Conservation (phyloP, 441 rosid genomes). For the Theobroma grandiflorum region DNA sequence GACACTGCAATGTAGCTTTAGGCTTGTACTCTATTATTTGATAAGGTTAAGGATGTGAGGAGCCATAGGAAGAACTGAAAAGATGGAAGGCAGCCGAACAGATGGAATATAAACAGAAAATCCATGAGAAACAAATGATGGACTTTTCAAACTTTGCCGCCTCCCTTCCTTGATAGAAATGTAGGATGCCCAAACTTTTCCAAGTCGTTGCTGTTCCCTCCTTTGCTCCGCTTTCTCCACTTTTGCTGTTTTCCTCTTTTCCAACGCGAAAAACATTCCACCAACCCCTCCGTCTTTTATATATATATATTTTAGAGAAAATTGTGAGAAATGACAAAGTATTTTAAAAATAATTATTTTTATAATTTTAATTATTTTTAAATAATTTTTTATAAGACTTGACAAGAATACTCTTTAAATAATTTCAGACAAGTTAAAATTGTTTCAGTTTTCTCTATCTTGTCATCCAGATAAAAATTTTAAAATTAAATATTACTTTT, state of each 20-base stretch:
- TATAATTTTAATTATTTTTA: too few species aligned
- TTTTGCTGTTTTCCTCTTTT: not conserved
- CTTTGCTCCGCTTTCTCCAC: not conserved
- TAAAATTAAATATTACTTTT: too few species aligned
- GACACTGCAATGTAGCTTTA: too few species aligned
- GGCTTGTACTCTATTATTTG: not conserved
- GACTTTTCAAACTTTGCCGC: too few species aligned
- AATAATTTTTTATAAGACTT: too few species aligned
- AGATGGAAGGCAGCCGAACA: not conserved
- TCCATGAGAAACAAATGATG: not conserved
- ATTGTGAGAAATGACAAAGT: too few species aligned
- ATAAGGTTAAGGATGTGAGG: not conserved
- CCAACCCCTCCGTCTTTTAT: not conserved
- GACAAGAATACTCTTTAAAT: too few species aligned
- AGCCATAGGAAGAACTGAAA: not conserved
- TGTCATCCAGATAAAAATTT: too few species aligned
- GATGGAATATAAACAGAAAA: too few species aligned
- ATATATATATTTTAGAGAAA: not conserved
- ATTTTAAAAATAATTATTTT: too few species aligned
- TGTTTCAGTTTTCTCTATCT: too few species aligned
- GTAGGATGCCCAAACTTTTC: not conserved
- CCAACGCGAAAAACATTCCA: not conserved
- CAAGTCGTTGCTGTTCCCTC: not conserved
- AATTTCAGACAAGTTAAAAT: too few species aligned
- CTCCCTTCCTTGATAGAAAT: not conserved